Percentiles rank a stretch among this genome's conserved stretches.
Conservation (phyloP, 495 filamentous ascomycete species). For the Oleoguttula mirabilis region DNA sequence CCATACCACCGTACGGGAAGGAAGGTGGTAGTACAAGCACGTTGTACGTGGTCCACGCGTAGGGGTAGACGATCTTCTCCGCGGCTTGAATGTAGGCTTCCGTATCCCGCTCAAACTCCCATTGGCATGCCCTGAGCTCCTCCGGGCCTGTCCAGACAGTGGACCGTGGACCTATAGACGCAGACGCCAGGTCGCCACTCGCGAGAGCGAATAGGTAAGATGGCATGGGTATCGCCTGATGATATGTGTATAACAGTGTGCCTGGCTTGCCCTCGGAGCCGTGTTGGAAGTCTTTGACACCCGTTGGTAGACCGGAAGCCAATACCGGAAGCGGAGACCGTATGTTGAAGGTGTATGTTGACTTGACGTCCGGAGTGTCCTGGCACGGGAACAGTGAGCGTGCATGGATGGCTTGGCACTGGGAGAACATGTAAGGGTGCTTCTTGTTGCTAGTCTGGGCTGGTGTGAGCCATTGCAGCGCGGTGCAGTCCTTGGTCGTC, state of each 20-base stretch:
- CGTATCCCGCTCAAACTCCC: constrained; percentile 79
- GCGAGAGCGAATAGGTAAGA: constrained; percentile 88
- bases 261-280: constrained; percentile 37
- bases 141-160: constrained; percentile 77
- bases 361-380: constrained; percentile 92
- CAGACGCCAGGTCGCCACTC: constrained; percentile 73
- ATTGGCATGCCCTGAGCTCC: constrained; percentile 69
- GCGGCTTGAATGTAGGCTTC: constrained; percentile 83
- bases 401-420: constrained; percentile 93
- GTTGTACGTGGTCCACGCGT: constrained; percentile 91
- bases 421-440: constrained; percentile 92
- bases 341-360: constrained; percentile 77
- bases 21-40: constrained; percentile 80
- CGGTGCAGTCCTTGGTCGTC: constrained; percentile 80
- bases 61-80: constrained; percentile 77
- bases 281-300: constrained; percentile 34
- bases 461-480: constrained; percentile 83
- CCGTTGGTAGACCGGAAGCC: constrained; percentile 68
- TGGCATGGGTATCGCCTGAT: constrained; percentile 83
- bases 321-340: constrained; percentile 76
- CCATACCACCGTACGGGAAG: constrained; percentile 64
- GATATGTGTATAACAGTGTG: constrained; percentile 62
- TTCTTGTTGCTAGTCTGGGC: constrained; percentile 87
- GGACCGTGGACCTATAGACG: constrained; percentile 73
- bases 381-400: constrained; percentile 91